These are phyloP conservation scores for Globisporangium acanthophoron DNA, from an alignment of 352 stramenopile species.

Conservation along the genomic window DNA sequence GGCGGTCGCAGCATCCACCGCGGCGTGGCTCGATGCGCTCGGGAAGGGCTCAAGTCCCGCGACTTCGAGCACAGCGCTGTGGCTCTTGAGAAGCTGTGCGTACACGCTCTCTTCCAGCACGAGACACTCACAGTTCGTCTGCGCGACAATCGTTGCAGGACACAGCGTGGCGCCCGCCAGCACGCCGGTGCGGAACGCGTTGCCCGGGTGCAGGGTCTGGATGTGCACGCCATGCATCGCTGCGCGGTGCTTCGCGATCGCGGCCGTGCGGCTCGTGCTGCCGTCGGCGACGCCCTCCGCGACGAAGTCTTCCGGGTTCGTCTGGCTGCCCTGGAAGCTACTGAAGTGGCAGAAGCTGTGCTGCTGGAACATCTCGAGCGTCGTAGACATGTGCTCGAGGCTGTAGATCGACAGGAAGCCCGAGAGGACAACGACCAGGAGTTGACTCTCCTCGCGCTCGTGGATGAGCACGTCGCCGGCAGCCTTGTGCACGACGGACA, in stretches of 20 bases:
- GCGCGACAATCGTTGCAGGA: conserved; percentile 44
- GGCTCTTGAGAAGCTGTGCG: conserved; percentile 23
- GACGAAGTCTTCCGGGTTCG: conserved; percentile 25
- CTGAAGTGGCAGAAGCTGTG: conserved; percentile 50
- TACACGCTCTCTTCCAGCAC: conserved; percentile 46
- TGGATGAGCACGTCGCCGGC: conserved; percentile 54
- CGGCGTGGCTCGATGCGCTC: background rate
- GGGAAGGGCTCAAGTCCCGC: background rate
- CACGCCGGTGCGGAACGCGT: conserved; percentile 53
- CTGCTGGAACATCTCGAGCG: conserved; percentile 54
- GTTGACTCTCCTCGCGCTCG: conserved; percentile 26
- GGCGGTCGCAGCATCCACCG: background rate
- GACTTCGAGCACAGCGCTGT: conserved; percentile 33
- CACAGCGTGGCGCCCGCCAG: conserved; percentile 30
- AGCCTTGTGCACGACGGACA: conserved; percentile 25
- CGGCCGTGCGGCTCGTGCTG: conserved; percentile 2
- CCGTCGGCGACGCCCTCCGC: background rate
- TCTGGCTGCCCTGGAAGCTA: conserved; percentile 26
- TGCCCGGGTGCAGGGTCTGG: conserved; percentile 42
- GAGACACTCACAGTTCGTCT: conserved; percentile 49
- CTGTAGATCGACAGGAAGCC: conserved; percentile 60
- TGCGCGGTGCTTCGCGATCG: conserved; percentile 22
- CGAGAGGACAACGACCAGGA: conserved; percentile 38
- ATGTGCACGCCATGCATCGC: conserved; percentile 52
- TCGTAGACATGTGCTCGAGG: conserved; percentile 48